Conservation (phyloP, 257 asterid genomes). For the Solanum piurae region DNA sequence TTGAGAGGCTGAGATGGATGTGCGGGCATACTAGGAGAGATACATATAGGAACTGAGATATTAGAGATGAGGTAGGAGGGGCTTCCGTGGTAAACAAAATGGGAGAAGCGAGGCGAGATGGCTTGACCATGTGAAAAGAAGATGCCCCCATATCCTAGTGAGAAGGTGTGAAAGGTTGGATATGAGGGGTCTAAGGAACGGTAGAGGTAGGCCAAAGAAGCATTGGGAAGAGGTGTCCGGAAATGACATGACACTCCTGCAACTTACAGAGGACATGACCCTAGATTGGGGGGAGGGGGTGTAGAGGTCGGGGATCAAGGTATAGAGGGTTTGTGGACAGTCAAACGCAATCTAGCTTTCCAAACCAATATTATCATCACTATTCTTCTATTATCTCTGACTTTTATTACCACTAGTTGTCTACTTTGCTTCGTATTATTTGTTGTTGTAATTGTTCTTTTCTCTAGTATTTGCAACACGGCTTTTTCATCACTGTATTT, state of each 20-base stretch:
- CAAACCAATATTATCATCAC: not conserved
- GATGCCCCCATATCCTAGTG: not conserved
- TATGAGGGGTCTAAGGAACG: not conserved
- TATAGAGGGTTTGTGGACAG: not conserved
- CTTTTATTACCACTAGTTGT: not conserved
- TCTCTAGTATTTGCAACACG: not conserved
- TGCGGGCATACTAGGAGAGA: not conserved
- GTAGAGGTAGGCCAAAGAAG: not conserved
- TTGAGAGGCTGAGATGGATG: not conserved
- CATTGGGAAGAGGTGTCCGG: not conserved
- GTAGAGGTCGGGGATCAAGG: not conserved
- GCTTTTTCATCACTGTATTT: not conserved
- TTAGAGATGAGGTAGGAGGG: not conserved
- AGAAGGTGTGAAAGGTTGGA: not conserved
- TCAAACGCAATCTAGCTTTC: not conserved
- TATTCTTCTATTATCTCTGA: not conserved
- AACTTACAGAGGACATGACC: not conserved
- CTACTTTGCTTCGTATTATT: not conserved
- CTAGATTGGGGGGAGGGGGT: not conserved
- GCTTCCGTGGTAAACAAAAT: not conserved
- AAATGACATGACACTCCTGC: not conserved
- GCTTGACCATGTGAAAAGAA: not conserved
- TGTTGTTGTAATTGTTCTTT: not conserved
- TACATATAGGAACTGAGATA: not conserved
- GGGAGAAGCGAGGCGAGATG: not conserved